These are phyloP conservation scores for Taxillus chinensis DNA, from an alignment of 164 flowering plant genomes.

Conservation along the genomic window DNA sequence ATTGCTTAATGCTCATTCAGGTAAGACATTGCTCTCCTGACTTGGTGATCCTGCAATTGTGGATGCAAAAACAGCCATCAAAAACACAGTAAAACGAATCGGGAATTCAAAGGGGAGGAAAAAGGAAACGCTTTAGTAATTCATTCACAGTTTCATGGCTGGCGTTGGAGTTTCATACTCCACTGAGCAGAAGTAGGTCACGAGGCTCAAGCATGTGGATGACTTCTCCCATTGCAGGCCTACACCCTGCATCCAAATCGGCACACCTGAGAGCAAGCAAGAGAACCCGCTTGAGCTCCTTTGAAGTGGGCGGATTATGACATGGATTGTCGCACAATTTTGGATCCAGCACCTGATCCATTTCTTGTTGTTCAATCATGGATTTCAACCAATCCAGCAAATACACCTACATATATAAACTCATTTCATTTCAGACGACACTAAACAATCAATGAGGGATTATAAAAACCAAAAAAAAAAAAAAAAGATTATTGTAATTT, in stretches of 20 bases:
- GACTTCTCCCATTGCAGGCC: slow-evolving; percentile 33
- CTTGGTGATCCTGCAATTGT: no score
- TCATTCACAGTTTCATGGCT: no score
- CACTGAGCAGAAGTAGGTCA: slow-evolving; percentile 9
- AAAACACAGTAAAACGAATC: no score
- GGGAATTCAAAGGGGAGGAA: no score
- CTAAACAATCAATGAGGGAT: no score
- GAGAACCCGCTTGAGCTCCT: slow-evolving; percentile 30
- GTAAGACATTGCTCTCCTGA: no score
- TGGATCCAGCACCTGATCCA: slow-evolving; percentile 22
- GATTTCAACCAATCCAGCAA: slow-evolving; percentile 38
- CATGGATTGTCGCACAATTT: slow-evolving; percentile 18
- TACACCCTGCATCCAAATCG: slow-evolving; percentile 23
- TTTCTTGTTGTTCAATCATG: slow-evolving; percentile 16
- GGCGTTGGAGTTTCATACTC: not conserved
- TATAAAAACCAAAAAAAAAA: not conserved
- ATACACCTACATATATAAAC: slow-evolving; percentile 16
- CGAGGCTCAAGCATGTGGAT: slow-evolving; percentile 28
- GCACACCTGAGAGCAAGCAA: slow-evolving; percentile 37
- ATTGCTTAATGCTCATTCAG: no score
- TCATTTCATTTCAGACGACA: not conserved
- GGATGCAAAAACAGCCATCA: no score
- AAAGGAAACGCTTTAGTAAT: no score
- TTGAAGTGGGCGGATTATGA: slow-evolving; percentile 17
- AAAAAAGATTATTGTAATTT: not conserved